These are phyloP conservation scores for Starmera stellimalicola DNA, from an alignment of 1,139 yeast genomes.

Conservation along the genomic window DNA sequence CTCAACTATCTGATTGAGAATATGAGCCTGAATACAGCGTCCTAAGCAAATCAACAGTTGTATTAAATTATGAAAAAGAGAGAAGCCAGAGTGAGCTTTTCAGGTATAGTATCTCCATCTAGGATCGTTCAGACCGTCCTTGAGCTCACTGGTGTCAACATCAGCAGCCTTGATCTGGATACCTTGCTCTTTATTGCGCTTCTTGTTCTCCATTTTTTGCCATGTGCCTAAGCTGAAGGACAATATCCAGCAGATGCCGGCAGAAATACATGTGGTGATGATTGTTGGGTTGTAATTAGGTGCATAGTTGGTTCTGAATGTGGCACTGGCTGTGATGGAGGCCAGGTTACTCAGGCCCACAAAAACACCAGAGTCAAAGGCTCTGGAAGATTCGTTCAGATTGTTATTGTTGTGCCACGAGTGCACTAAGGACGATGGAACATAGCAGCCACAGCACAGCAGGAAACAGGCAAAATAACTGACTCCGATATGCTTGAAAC, in stretches of 20 bases:
- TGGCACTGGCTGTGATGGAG: conserved; percentile 8
- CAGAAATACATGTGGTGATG: conserved; percentile 9
- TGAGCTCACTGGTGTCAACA: conserved; percentile 7
- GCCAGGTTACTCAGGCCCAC: conserved; percentile 9
- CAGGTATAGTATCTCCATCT: conserved; percentile 10
- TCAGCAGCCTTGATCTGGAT: conserved; percentile 5
- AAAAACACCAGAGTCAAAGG: conserved; percentile 12
- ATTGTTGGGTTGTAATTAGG: conserved; percentile 11
- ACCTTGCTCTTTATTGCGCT: conserved; percentile 7
- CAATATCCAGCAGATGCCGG: conserved; percentile 8
- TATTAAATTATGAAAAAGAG: background rate
- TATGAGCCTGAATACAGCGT: background rate
- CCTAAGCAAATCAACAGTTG: background rate
- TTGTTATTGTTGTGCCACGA: conserved; percentile 12
- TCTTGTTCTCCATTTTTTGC: conserved; percentile 8
- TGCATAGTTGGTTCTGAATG: conserved; percentile 9
- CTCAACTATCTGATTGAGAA: conserved; percentile 5
- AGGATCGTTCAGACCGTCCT: conserved; percentile 8
- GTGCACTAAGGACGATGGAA: conserved; percentile 11
- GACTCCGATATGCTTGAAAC: conserved; percentile 7
- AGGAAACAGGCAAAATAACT: conserved; percentile 11
- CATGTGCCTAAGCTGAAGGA: conserved; percentile 8
- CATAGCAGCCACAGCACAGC: conserved; percentile 8
- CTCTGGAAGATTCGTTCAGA: conserved; percentile 8
- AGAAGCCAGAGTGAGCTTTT: conserved; percentile 13